Conservation (phyloP, 2,329 filamentous ascomycete genomes). For the Penicillium sp. region DNA sequence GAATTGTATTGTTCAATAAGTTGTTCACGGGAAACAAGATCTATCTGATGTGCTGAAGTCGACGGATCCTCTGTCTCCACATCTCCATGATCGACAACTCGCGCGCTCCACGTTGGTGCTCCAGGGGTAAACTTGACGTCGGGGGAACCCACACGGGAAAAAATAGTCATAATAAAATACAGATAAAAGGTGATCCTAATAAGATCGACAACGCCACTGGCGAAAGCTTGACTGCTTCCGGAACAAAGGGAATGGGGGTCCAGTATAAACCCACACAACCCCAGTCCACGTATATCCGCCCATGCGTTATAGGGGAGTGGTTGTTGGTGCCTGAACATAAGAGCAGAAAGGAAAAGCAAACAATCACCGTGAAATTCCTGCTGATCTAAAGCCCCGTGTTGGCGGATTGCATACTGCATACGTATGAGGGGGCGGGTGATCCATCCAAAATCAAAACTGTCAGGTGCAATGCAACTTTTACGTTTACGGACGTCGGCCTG, state of each 20-base stretch:
- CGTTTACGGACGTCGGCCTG: neutral
- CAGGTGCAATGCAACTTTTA: neutral
- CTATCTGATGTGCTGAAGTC: neutral
- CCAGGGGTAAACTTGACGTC: slow-evolving; percentile 9
- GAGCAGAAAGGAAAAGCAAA: neutral
- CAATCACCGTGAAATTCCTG: neutral
- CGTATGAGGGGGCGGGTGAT: neutral
- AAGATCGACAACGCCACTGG: slow-evolving; percentile 11
- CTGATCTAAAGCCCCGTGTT: neutral
- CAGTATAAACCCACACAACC: neutral
- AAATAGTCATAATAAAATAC: neutral
- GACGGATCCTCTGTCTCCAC: slow-evolving; percentile 11
- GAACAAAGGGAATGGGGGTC: neutral
- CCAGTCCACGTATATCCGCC: neutral
- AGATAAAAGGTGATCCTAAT: slow-evolving; percentile 17
- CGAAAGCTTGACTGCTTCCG: slow-evolving; percentile 4
- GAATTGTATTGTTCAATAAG: neutral
- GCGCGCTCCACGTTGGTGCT: slow-evolving; percentile 5
- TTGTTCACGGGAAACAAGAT: neutral
- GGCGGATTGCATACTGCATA: neutral
- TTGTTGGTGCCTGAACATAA: neutral
- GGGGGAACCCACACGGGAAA: neutral
- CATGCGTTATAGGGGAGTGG: neutral
- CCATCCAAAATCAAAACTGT: neutral
- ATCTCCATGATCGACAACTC: neutral